Percentiles rank a stretch among this genome's conserved stretches.
Conservation (phyloP, 495 filamentous ascomycete genomes). For the Aspergillus funiculosus region DNA sequence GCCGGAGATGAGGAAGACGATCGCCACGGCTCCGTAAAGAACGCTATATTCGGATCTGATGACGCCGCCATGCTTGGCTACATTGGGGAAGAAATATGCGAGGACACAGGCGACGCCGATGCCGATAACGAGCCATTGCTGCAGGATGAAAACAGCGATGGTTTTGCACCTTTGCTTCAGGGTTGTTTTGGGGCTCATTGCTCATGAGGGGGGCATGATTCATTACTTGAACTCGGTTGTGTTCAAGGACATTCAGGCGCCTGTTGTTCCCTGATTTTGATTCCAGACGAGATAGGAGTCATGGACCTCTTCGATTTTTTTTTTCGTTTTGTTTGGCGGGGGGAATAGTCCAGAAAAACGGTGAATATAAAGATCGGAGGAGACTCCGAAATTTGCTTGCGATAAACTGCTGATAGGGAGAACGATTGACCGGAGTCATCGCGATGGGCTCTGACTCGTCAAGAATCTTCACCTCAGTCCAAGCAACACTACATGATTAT, state of each 20-base stretch:
- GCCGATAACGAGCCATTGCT: conserved; percentile 53
- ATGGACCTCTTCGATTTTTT: no score
- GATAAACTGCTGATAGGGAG: conserved; percentile 10
- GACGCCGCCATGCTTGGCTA: conserved; percentile 48
- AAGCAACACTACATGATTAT: neutral
- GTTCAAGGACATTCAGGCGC: no score
- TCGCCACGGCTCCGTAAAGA: conserved; percentile 47
- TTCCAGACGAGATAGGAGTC: no score
- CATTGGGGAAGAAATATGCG: conserved; percentile 49
- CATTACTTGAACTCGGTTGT: neutral
- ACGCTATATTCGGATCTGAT: conserved; percentile 51
- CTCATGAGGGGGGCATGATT: neutral
- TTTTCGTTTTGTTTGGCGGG: neutral
- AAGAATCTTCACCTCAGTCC: neutral
- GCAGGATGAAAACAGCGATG: conserved; percentile 35
- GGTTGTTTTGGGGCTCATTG: neutral
- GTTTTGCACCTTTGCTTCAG: conserved; percentile 13
- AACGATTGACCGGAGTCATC: conserved; percentile 6
- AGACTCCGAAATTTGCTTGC: conserved; percentile 1
- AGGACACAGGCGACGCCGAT: conserved; percentile 47
- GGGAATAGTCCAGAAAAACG: neutral
- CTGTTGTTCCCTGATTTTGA: no score
- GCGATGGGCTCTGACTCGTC: neutral
- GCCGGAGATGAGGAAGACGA: conserved; percentile 52
- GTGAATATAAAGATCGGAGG: conserved; percentile 7